Evolutionary conservation across 768 basidiomycete species (phyloP), one percentile per base, ranked within the genome.

Genomic region (Fibroporia radiculosa): DNA sequence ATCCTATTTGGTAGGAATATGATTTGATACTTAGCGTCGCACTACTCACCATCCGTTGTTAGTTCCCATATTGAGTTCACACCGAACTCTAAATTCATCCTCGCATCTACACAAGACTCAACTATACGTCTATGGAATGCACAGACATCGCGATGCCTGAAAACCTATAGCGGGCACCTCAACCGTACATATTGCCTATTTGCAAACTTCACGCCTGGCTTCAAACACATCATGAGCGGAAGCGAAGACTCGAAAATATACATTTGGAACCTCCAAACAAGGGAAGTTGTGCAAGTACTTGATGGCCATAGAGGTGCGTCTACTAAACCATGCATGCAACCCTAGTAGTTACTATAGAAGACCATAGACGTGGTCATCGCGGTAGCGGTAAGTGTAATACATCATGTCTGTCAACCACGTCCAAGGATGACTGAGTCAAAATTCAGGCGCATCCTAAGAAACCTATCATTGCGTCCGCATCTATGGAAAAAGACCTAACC

Each of bases 41-140:
- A 28, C 19, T 35, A 19, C 18, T 24, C 6, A 32, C 20, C 11
- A 40, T 26, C 19, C 35, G 10, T 8, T 20, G 28, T 29, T 52
- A 91, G 91, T 49, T 91, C 91, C 13, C 83, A 86, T 64, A 91
- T 92, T 40, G 74, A 72, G 54, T 98, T 98, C 65, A 89, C 93
- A 18, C 92, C 91, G 0, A 97, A 96, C 61, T 92, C 91, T 1
- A 79, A 75, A 56, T 93, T 85, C 63, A 77, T 98, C 20, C 74
- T 99, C 32, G 86, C 84, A 4, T 83, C 90, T 1, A 96, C 96
- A 2, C 86, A 97, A 59, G 93, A 98, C 61, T 95, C 91, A 5
- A 92, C 89, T 0, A 82, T 98, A 48, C 80, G 95, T 1, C 67
- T 99, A 13, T 98, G 96, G 93, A 88, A 95, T 61, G 92, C 85